Evolutionary conservation across 495 filamentous ascomycete species (phyloP), one percentile per base, ranked within the genome.

Genomic region (Tetracladium setigerum): DNA sequence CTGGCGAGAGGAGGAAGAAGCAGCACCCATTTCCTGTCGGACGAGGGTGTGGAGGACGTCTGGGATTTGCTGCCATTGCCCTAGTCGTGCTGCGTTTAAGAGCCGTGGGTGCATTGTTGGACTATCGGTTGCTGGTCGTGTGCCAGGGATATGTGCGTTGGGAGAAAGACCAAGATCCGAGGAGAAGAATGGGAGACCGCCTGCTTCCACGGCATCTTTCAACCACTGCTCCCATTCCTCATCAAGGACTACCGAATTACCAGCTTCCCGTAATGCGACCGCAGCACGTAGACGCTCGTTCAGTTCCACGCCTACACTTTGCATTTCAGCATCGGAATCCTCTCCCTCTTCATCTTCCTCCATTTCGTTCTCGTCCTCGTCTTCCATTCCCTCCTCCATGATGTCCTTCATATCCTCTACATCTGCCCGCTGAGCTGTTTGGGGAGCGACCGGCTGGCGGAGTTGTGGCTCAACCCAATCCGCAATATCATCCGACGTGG

Each of bases 211-310:
- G 38, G 81, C 81, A 55, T 88, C 85, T 61, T 89, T 90, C 31
- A 92, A 62, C 83, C 84, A 92, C 63, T 87, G 84, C 62, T 92
- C 87, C 81, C 81, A 91, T 49, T 85, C 83, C 46, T 84, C 80
- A 56, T 94, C 86, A 31, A 88, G 70, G 16, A 78, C 77, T 5
- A 63, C 77, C 52, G 62, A 69, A 70, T 66, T 83, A 58, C 73
- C 82, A 49, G 69, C 81, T 67, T 69, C 83, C 56, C 65, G 81
- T 67, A 58, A 69, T 31, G 71, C 83, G 36, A 79, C 84, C 19
- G 82, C 79, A 38, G 78, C 80, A 39, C 82, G 65, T n/a, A 92
- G 76, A 27, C 79, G 79, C 58, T 84, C 71, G 53, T 90, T 89
- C 37, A 90, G 68, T 34, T 78, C 74, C 46, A 83, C 67, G 1